These are phyloP conservation scores for Dryas integrifolia DNA, from an alignment of 331 rosid species.

Conservation along the genomic window DNA sequence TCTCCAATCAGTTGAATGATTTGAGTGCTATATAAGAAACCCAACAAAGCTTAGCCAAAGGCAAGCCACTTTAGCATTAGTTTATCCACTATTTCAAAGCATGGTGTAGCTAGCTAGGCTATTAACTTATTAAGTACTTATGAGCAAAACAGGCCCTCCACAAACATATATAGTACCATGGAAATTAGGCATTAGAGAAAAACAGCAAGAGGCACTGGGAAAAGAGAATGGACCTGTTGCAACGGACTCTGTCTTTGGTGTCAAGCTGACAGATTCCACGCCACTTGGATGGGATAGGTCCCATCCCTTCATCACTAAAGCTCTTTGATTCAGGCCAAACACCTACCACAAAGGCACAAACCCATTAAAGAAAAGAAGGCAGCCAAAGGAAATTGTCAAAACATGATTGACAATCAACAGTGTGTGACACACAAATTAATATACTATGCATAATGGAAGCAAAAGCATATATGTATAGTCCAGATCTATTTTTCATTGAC, in stretches of 20 bases:
- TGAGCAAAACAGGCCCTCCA: no score
- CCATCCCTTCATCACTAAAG: slow-evolving; percentile 50
- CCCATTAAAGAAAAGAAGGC: not conserved
- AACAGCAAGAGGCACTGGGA: not conserved
- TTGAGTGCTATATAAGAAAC: no score
- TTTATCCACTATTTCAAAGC: no score
- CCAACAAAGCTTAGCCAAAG: no score
- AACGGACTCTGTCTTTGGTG: slow-evolving; percentile 25
- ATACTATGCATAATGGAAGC: not conserved
- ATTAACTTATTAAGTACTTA: no score
- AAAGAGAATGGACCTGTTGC: slow-evolving; percentile 54
- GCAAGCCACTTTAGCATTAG: no score
- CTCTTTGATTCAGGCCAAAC: slow-evolving; percentile 80
- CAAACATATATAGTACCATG: not conserved
- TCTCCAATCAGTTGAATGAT: no score
- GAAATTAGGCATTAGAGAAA: not conserved
- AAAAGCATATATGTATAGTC: not conserved
- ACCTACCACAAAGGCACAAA: slow-evolving; percentile 31
- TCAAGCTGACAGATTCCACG: slow-evolving; percentile 44
- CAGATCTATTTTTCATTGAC: no score
- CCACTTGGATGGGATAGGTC: slow-evolving; percentile 63
- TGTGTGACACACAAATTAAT: not conserved
- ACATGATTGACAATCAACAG: not conserved
- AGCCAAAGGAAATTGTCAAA: not conserved
- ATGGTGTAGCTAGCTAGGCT: no score